Conservation (phyloP, 345 rosid species). For the Bruguiera sexangula region DNA sequence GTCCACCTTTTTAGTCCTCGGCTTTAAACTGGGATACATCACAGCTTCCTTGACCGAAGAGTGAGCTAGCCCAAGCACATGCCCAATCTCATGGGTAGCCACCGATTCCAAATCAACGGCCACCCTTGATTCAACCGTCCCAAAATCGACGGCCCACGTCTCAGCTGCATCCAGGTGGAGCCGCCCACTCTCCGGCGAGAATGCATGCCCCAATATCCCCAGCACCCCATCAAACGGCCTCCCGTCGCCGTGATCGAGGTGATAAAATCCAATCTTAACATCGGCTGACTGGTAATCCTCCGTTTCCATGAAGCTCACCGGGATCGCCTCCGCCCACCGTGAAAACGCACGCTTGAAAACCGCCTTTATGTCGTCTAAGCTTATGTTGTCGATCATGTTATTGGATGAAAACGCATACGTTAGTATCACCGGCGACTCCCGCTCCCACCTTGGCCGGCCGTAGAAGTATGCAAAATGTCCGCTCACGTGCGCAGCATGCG, state of each 20-base stretch:
- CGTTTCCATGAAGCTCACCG: slow-evolving; percentile 55
- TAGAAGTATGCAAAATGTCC: slow-evolving; percentile 58
- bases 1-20: slow-evolving; percentile 56
- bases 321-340: slow-evolving; percentile 74
- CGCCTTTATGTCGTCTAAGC: slow-evolving; percentile 30
- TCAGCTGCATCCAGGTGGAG: slow-evolving; percentile 78
- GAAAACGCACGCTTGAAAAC: slow-evolving; percentile 62
- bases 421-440: slow-evolving; percentile 39
- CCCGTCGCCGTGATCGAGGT: slow-evolving; percentile 77
- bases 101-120: slow-evolving; percentile 93
- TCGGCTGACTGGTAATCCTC: slow-evolving; percentile 48
- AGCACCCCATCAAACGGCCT: slow-evolving; percentile 83
- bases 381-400: slow-evolving; percentile 51
- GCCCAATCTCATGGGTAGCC: slow-evolving; percentile 95
- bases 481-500: slow-evolving; percentile 26
- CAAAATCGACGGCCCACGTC: slow-evolving; percentile 69
- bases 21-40: slow-evolving; percentile 87
- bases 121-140: slow-evolving; percentile 38
- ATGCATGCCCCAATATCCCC: slow-evolving; percentile 82
- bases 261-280: slow-evolving; percentile 61
- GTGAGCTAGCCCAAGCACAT: slow-evolving; percentile 78
- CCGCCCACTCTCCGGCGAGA: slow-evolving; percentile 81
- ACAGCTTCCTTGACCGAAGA: slow-evolving; percentile 73
- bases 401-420: slow-evolving; percentile 62
- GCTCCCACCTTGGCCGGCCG: slow-evolving; percentile 70